Percentiles rank a stretch among this genome's conserved stretches.
Conservation (phyloP, 192 early-diverging fungal species). For the Paraglomus occultum region DNA sequence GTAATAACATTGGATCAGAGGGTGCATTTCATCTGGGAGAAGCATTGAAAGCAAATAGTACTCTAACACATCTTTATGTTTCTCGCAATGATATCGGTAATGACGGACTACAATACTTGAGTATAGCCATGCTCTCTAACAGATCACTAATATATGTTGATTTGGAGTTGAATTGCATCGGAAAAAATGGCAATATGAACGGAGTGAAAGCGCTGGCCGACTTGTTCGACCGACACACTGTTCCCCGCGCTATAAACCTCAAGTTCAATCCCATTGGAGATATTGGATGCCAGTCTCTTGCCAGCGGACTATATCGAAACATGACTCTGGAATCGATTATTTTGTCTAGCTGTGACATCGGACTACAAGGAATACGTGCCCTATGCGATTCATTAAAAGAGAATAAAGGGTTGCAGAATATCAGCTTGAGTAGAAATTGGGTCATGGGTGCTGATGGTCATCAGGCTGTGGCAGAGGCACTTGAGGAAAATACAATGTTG, state of each 20-base stretch:
- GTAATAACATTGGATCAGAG: slow-evolving; percentile 38
- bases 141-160: slow-evolving; percentile 33
- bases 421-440: slow-evolving; percentile 38
- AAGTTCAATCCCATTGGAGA: slow-evolving; percentile 33
- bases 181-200: slow-evolving; percentile 25
- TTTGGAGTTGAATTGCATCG: slow-evolving; percentile 42
- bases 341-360: slow-evolving; percentile 39
- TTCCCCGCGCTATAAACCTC: slow-evolving; percentile 35
- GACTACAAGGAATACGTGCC: slow-evolving; percentile 31
- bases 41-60: slow-evolving; percentile 32
- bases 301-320: slow-evolving; percentile 36
- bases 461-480: slow-evolving; percentile 36
- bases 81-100: slow-evolving; percentile 42
- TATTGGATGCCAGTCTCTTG: slow-evolving; percentile 26
- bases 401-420: slow-evolving; percentile 40
- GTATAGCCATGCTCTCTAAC: slow-evolving; percentile 35
- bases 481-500: slow-evolving; percentile 39
- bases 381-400: slow-evolving; percentile 34
- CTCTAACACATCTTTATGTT: slow-evolving; percentile 42
- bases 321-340: slow-evolving; percentile 40
- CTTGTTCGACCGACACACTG: slow-evolving; percentile 4
- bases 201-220: slow-evolving; percentile 34
- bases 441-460: slow-evolving; percentile 45
- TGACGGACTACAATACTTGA: slow-evolving; percentile 34
- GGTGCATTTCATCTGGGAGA: slow-evolving; percentile 32